Base-by-base conservation (phyloP, 352 stramenopile species). In the Phytophthora europaea region DNA sequence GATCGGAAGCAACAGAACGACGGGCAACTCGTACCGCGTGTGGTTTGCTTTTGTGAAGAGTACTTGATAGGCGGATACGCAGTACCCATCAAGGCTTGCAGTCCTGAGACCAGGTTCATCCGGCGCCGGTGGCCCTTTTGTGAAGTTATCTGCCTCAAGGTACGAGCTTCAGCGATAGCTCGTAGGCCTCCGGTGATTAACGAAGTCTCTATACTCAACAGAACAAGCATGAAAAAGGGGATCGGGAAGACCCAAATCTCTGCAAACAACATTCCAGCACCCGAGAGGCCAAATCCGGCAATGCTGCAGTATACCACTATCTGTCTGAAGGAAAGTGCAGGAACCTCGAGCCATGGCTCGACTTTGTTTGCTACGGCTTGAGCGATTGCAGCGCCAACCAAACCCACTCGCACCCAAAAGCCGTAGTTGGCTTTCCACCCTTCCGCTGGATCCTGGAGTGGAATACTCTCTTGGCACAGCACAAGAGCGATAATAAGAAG, bases 11-110 rank as follows among this genome's bases (percentile, higher is more conserved):
- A 65, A 6, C 1, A 65, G 22, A 40, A 71, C 4, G 22, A 60
- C 64, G 1, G 45, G 31, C 10, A 71, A 23, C 48, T 71, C 64
- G 22, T 65, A 65, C 10, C 10, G 38, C 7, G 64, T 65, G 13
- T 38, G 33, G 13, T 34, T 60, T 4, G 31, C 64, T 13, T 40
- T 43, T 10, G 23, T 64, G 23, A 71, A 71, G 15, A 65, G 45
- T 0, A 60, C 45, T 18, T 71, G 64, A 18, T 60, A 65, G 15
- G 54, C 55, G 54, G 64, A 48, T 71, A 71, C 2, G 34, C 45
- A 3, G 52, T 40, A 10, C 40, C 45, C 34, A 69, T 15, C 12
- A 63, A 50, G 3, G 28, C 26, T 20, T 28, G 4, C 26, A 28
- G 26, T 28, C 26, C 23, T 26, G 23, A 26, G 1, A 26, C 23